A percentile compares a stretch with the other conserved stretches of the same genome.
Evolutionary conservation across 148 eudicot genomes (phyloP).

Genomic region (Diospyros kaki): DNA sequence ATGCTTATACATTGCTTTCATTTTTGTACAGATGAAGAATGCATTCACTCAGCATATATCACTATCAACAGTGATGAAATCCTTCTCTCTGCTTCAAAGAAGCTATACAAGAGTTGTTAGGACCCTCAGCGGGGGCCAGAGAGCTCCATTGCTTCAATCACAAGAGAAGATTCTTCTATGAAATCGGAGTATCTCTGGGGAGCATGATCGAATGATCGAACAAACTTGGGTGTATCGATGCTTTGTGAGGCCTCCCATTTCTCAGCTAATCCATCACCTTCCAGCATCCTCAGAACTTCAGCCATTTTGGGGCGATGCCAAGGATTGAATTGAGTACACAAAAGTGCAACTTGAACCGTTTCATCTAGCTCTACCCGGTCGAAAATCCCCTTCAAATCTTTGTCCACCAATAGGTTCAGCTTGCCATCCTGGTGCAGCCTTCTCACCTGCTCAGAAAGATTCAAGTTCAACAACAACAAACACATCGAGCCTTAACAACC

Average conservation of each 20-base stretch:
- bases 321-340: constrained; percentile 84
- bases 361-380: constrained; percentile 71
- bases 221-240: constrained; percentile 59
- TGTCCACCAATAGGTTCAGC: constrained; percentile 71
- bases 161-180: constrained; percentile 84
- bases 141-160: constrained; percentile 88
- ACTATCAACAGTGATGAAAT: constrained; percentile 5
- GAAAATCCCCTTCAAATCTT: constrained; percentile 54
- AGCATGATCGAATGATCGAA: constrained; percentile 40
- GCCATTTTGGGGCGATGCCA: constrained; percentile 86
- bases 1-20: constrained; percentile 13
- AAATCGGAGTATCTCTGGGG: constrained; percentile 70
- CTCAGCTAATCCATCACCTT: constrained; percentile 83
- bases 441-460: constrained; percentile 48
- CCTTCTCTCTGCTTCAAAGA: too few relatives aligned
- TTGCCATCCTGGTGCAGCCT: constrained; percentile 80
- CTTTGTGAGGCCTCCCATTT: constrained; percentile 84
- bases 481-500: neutral
- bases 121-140: constrained; percentile 69
- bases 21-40: constrained; percentile 15
- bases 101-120: neutral
- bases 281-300: constrained; percentile 76
- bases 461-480: neutral
- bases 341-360: constrained; percentile 81
- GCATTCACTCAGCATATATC: constrained; percentile 19